These are phyloP conservation scores for Colletotrichum salicis DNA, from an alignment of 2,329 filamentous ascomycete genomes.

Conservation along the genomic window DNA sequence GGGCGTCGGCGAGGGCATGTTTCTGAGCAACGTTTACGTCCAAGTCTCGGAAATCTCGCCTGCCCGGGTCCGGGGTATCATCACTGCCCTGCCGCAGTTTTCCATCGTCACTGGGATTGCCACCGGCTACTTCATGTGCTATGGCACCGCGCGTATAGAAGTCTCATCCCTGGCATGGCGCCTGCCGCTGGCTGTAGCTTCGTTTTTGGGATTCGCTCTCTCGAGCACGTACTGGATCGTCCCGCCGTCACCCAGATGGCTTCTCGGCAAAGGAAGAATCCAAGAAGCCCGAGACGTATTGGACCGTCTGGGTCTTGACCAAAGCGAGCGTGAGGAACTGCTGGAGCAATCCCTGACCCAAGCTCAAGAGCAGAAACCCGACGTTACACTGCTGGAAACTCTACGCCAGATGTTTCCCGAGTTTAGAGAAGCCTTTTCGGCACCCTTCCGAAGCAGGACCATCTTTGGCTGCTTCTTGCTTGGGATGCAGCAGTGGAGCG, in stretches of 20 bases:
- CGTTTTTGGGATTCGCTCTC: constrained; percentile 47
- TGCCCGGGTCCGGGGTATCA: constrained; percentile 57
- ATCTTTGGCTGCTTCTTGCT: constrained; percentile 67
- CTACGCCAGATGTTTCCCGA: constrained; percentile 43
- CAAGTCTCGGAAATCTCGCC: constrained; percentile 72
- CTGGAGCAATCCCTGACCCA: constrained; percentile 32
- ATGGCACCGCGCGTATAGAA: constrained; percentile 60
- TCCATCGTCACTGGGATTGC: constrained; percentile 62
- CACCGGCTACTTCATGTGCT: constrained; percentile 69
- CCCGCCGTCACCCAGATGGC: constrained; percentile 66
- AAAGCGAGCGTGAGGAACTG: constrained; percentile 55
- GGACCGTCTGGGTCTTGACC: constrained; percentile 54
- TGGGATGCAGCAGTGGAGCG: constrained; percentile 67
- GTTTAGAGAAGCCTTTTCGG: constrained; percentile 38
- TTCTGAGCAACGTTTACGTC: constrained; percentile 60
- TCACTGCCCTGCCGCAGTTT: constrained; percentile 66
- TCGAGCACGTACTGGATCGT: constrained; percentile 46
- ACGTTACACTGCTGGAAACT: constrained; percentile 43
- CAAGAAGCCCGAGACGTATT: constrained; percentile 55
- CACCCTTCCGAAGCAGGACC: constrained; percentile 55
- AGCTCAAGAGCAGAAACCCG: constrained; percentile 40
- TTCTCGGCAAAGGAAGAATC: constrained; percentile 54
- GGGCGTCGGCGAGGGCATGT: constrained; percentile 68
- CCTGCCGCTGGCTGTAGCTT: constrained; percentile 58
- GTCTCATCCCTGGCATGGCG: constrained; percentile 64